Percentiles rank a stretch among this genome's conserved stretches.
These are phyloP conservation scores for Cyberlindnera mycetangii DNA, from an alignment of 805 yeast species.

Conservation along the genomic window DNA sequence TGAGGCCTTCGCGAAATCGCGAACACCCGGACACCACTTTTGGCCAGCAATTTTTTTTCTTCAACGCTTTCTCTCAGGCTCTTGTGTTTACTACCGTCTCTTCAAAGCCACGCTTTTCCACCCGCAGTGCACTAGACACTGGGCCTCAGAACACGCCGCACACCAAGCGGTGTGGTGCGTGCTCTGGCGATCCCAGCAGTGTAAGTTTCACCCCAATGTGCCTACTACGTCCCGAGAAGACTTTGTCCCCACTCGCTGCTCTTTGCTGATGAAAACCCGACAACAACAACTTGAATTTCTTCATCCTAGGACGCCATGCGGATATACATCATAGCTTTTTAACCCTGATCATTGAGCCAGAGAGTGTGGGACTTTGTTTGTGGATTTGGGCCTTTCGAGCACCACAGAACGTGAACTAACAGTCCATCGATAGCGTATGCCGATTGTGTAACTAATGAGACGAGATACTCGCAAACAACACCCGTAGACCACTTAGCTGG, in stretches of 20 bases:
- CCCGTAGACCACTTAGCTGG: too few species aligned
- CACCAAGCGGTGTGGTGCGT: background rate
- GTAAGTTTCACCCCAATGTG: background rate
- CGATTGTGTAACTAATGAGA: too few species aligned
- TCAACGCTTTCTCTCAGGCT: background rate
- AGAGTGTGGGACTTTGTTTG: background rate
- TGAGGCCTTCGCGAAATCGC: too few species aligned
- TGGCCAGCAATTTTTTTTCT: background rate
- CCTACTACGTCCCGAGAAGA: background rate
- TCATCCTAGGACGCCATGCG: slow-evolving; percentile 65
- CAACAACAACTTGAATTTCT: slow-evolving; percentile 61
- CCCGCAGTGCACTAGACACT: background rate
- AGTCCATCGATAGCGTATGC: too few species aligned
- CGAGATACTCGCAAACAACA: too few species aligned
- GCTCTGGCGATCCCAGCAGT: background rate
- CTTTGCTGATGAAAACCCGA: slow-evolving; percentile 35
- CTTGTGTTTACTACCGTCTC: background rate
- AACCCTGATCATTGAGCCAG: slow-evolving; percentile 49
- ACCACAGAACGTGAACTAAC: too few species aligned
- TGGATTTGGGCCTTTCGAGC: background rate
- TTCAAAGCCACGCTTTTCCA: background rate
- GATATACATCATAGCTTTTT: slow-evolving; percentile 60
- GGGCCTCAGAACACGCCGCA: background rate
- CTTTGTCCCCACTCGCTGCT: background rate
- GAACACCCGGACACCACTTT: background rate